phyloP scores from a whole-genome alignment of 148 eudicot genomes.

The Silene conica region DNA sequence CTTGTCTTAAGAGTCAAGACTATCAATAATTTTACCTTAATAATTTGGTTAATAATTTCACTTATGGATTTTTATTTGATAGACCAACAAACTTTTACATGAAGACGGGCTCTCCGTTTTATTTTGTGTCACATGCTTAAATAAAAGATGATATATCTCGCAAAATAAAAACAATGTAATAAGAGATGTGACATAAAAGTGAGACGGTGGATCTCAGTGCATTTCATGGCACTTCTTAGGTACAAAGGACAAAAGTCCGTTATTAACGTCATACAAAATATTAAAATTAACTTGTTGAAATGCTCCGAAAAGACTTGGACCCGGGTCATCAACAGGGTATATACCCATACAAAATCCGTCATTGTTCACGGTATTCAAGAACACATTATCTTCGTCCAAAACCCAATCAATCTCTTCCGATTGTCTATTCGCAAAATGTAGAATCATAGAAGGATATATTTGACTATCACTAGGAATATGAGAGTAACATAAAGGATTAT shows the following conservation, averaged over 20 bases:
- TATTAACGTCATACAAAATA: conserved; percentile 1
- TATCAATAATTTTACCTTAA: too few species aligned
- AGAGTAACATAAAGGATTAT: conserved; percentile 2
- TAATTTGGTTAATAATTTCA: too few species aligned
- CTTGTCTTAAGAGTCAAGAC: too few species aligned
- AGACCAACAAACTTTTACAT: too few species aligned
- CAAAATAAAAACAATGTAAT: too few species aligned
- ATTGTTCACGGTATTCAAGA: not conserved
- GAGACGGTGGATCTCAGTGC: too few species aligned
- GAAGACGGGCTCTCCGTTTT: too few species aligned
- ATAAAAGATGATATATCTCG: too few species aligned
- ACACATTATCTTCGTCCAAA: conserved; percentile 10
- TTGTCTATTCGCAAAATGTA: not conserved
- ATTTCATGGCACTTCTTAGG: not conserved
- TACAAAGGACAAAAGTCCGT: conserved; percentile 7
- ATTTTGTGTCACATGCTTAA: too few species aligned
- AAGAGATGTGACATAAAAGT: too few species aligned
- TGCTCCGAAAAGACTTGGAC: conserved; percentile 18
- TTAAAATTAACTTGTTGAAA: conserved; percentile 21
- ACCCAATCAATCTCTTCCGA: not conserved
- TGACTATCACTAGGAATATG: not conserved
- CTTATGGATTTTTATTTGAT: too few species aligned
- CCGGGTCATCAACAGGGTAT: not conserved
- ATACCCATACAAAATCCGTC: conserved; percentile 17
- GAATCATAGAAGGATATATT: not conserved